A percentile compares a stretch with the other conserved stretches of the same genome.
Evolutionary conservation across 2,329 filamentous ascomycete genomes (phyloP).

Genomic region (Beauveria sp.): DNA sequence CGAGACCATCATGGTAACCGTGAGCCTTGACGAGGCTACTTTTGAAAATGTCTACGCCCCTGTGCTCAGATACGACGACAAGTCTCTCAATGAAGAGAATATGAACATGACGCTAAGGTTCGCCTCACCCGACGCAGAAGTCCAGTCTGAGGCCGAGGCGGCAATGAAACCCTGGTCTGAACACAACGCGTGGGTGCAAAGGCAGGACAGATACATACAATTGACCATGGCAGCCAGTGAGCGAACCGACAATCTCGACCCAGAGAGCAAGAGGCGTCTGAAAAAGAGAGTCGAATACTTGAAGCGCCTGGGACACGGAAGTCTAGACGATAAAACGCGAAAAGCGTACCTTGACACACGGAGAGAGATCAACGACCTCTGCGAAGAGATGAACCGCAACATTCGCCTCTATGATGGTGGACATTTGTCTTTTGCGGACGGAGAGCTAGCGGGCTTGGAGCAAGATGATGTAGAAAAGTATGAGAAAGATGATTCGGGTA

Average conservation of each 20-base stretch:
- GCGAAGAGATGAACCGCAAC: too few relatives aligned
- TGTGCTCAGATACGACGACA: background rate
- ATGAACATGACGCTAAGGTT: background rate
- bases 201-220: background rate
- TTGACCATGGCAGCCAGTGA: background rate
- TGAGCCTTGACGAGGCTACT: background rate
- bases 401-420: too few relatives aligned
- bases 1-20: background rate
- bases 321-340: conserved; percentile 39
- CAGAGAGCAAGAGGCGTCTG: background rate
- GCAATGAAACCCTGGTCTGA: background rate
- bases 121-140: background rate
- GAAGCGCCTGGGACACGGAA: conserved; percentile 40
- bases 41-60: background rate
- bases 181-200: background rate
- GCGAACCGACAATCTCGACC: background rate
- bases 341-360: conserved; percentile 39
- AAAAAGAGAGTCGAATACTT: conserved; percentile 9
- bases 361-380: too few relatives aligned
- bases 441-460: too few relatives aligned
- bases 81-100: background rate
- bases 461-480: too few relatives aligned
- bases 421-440: too few relatives aligned
- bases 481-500: too few relatives aligned
- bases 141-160: background rate